Base-by-base conservation (phyloP, 2,329 filamentous ascomycete genomes). In the Fusarium siculi region DNA sequence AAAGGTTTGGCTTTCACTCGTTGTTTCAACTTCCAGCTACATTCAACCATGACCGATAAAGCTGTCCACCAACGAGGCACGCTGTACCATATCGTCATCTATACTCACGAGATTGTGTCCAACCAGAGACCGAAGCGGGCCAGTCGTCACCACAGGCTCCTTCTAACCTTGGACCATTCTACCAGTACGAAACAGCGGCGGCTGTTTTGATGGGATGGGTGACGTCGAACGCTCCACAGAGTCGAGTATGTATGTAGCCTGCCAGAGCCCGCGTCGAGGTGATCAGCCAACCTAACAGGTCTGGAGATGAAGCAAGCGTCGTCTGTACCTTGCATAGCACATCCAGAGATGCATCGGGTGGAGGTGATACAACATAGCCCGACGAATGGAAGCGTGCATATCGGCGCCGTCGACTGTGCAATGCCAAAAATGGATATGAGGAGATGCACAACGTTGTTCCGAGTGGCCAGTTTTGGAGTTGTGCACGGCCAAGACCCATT, bases 331-430 rank as follows among this genome's bases (percentile, higher is more conserved):
- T 78, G 72, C 76, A 78, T 78, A 75, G 76, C 68, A 64, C 60
- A 53, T 63, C 68, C 58, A 61, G 68, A 54, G 54, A 70, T 77
- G 66, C 70, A 69, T 74, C 70, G 68, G 66, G 63, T 70, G 74
- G 75, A 77, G 77, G 76, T 77, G 76, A 79, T 68, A 78, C 75
- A 66, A 76, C 73, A 72, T 73, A 71, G 63, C 70, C 73, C 70
- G 67, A 65, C 77, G 74, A 80, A 80, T 80, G 76, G 74, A 68
- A 76, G 76, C 75, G 77, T 78, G 78, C 77, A 79, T 70, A 44
- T 77, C 74, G 61, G 71, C 64, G 68, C 62, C 61, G 59, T 65
- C 73, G 62, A 73, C 40, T 61, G 58, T 66, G 54, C 36, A 47
- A 71, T 54, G 50, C 15, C 25, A 54, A 54, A 54, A 54, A 30